Percentiles rank a stretch among this genome's conserved stretches.
phyloP scores from a whole-genome alignment of 1,284 basidiomycete species.

The Heterobasidion irregulare region DNA sequence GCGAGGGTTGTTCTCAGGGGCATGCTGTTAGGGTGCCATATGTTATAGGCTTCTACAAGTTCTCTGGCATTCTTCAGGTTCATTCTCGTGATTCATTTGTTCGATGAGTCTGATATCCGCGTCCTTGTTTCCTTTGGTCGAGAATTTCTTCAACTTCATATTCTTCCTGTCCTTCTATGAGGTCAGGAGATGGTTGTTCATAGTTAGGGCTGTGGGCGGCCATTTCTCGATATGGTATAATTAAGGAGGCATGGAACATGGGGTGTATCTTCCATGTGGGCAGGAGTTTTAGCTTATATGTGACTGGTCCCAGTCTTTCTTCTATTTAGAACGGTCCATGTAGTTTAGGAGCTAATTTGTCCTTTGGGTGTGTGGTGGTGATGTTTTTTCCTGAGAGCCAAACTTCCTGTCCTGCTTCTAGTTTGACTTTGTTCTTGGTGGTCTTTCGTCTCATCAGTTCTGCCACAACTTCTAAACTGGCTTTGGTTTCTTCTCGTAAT shows the following conservation, averaged over 20 bases:
- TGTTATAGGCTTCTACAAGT: too few relatives aligned
- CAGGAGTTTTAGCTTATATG: slow-evolving; percentile 2
- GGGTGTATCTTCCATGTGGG: slow-evolving; percentile 9
- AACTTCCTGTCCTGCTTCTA: too few relatives aligned
- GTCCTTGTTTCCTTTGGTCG: too few relatives aligned
- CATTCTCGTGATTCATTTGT: too few relatives aligned
- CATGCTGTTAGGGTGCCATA: too few relatives aligned
- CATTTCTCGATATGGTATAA: slow-evolving; percentile 7
- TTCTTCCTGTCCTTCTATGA: not conserved
- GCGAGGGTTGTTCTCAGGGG: too few relatives aligned
- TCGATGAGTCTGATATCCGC: too few relatives aligned
- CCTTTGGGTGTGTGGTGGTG: not conserved
- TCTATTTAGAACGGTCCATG: not conserved
- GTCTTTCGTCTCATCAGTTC: too few relatives aligned
- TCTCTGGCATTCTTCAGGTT: too few relatives aligned
- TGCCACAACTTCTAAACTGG: too few relatives aligned
- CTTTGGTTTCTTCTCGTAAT: too few relatives aligned
- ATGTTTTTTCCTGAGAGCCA: not conserved
- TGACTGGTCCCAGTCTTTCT: not conserved
- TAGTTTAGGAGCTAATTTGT: not conserved
- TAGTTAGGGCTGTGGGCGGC: not conserved
- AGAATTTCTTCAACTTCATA: not conserved
- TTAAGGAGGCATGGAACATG: slow-evolving; percentile 7
- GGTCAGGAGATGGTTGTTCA: not conserved
- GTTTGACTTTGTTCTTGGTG: too few relatives aligned